phyloP scores from a whole-genome alignment of 73 alveolate genomes.

The Breviolum minutum region DNA sequence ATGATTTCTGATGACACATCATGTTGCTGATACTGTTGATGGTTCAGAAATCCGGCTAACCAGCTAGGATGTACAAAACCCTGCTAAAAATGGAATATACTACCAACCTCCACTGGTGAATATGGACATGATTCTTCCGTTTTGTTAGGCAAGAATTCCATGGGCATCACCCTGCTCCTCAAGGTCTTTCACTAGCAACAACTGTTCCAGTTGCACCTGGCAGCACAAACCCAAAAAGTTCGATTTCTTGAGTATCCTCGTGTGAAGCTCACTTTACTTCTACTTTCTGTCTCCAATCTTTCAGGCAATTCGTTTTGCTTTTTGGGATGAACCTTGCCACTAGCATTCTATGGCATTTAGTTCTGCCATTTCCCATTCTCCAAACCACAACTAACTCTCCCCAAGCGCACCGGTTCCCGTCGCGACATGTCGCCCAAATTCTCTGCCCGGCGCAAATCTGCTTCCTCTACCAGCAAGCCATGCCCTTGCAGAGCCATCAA shows the following conservation, averaged over 20 bases:
- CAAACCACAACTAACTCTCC: neutral
- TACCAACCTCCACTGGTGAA: neutral
- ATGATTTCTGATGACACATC: neutral
- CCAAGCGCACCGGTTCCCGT: conserved; percentile 56
- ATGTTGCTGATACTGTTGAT: too few relatives aligned
- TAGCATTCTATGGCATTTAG: too few relatives aligned
- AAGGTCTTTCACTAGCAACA: conserved; percentile 53
- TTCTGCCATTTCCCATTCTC: neutral
- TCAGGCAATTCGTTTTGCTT: neutral
- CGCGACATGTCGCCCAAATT: conserved; percentile 75
- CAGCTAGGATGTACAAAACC: too few relatives aligned
- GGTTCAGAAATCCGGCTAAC: neutral
- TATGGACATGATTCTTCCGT: neutral
- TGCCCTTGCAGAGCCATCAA: conserved; percentile 89
- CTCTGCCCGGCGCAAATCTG: conserved; percentile 58
- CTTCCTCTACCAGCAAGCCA: conserved; percentile 66
- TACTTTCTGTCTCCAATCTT: too few relatives aligned
- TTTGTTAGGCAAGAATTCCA: neutral
- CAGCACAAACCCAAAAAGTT: neutral
- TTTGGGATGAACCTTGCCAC: neutral
- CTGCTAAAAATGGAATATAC: too few relatives aligned
- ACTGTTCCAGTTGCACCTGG: conserved; percentile 69
- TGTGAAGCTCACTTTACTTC: too few relatives aligned
- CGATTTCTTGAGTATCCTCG: neutral
- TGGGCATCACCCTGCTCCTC: neutral